Evolutionary conservation across 306 rosid genomes (phyloP).

Genomic region (Cajanus cajan): DNA sequence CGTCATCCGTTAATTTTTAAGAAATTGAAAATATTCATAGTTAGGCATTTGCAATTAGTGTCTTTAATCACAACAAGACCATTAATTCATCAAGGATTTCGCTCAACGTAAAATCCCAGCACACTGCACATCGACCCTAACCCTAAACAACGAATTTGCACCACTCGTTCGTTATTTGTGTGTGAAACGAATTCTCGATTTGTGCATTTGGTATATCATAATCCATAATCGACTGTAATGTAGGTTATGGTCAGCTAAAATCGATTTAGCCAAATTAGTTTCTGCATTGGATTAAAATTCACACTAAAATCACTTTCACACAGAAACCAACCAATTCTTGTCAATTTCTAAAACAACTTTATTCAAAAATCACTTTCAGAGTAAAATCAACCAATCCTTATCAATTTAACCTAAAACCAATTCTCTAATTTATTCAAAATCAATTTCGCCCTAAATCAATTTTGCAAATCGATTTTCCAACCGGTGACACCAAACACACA

Average conservation of each 20-base stretch:
- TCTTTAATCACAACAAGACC: background rate
- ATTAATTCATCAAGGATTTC: slow-evolving; percentile 6
- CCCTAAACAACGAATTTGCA: background rate
- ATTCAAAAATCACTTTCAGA: no score
- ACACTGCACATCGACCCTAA: background rate
- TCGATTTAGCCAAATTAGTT: background rate
- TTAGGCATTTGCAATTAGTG: background rate
- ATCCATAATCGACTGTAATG: background rate
- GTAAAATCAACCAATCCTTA: no score
- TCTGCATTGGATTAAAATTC: background rate
- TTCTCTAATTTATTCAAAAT: no score
- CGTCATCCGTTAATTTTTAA: background rate
- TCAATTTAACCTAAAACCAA: background rate
- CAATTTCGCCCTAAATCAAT: background rate
- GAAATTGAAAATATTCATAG: background rate
- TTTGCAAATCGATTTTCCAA: background rate
- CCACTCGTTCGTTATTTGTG: background rate
- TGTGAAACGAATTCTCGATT: background rate
- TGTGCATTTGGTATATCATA: background rate
- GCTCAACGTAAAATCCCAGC: background rate
- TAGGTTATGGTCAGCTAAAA: background rate
- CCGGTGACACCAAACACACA: background rate
- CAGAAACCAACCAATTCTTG: no score
- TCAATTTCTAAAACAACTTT: no score
- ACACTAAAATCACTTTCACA: no score